phyloP scores from a whole-genome alignment of 306 rosid genomes.

The Oxytropis ochrocephala region DNA sequence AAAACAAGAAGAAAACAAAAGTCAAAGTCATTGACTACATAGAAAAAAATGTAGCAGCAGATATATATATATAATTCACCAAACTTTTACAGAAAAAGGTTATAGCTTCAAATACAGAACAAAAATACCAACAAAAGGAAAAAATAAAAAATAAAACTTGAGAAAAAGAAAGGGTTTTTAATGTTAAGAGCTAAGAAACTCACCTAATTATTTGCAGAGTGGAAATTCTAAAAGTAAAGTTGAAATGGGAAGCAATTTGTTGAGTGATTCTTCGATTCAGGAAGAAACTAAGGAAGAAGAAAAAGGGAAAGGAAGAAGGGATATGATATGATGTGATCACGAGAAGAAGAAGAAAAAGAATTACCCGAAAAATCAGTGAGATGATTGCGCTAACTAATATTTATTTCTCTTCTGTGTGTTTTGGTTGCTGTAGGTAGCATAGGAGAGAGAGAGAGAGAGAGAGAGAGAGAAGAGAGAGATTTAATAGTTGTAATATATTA shows the following conservation, averaged over 20 bases:
- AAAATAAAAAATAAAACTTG: neutral
- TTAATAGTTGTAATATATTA: neutral
- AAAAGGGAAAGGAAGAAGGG: neutral
- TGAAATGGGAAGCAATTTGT: neutral
- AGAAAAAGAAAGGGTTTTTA: slow-evolving; percentile 12
- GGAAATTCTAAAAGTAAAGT: slow-evolving; percentile 13
- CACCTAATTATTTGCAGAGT: slow-evolving; percentile 7
- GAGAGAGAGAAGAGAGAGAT: neutral
- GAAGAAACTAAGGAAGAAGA: neutral
- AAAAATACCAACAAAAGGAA: neutral
- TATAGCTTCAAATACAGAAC: neutral
- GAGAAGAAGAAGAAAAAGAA: slow-evolving; percentile 18
- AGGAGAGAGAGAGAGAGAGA: slow-evolving; percentile 1
- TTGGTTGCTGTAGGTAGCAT: neutral
- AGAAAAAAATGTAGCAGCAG: neutral
- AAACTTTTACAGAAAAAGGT: slow-evolving; percentile 6
- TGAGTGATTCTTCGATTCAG: neutral
- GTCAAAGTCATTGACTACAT: slow-evolving; percentile 19
- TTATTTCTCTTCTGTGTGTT: neutral
- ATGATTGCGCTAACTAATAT: slow-evolving; percentile 18
- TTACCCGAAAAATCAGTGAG: slow-evolving; percentile 23
- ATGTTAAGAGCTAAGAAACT: slow-evolving; percentile 4
- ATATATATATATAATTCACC: slow-evolving; percentile 19
- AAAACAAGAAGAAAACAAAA: slow-evolving; percentile 19
- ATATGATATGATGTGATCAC: slow-evolving; percentile 25